phyloP scores from a whole-genome alignment of 2,329 filamentous ascomycete genomes.

The Ceratocystis papillata region DNA sequence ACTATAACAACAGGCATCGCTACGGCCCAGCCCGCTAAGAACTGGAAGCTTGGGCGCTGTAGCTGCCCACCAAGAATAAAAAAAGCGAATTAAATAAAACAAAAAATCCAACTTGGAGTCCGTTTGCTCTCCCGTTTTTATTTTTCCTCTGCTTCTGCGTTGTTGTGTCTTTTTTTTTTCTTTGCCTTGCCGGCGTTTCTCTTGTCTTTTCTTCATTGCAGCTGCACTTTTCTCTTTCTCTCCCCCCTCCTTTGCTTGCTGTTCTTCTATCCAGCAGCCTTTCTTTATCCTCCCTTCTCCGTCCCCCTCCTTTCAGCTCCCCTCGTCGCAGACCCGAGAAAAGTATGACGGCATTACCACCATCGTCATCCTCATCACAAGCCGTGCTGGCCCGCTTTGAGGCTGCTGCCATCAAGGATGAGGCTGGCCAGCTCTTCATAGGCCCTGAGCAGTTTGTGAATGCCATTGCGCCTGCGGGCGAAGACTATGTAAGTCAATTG shows the following conservation, averaged over 20 bases:
- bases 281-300: neutral
- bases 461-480: constrained; percentile 72
- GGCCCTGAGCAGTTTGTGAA: constrained; percentile 78
- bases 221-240: neutral
- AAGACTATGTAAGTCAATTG: constrained; percentile 71
- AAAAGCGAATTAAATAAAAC: neutral
- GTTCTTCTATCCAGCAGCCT: neutral
- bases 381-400: constrained; percentile 56
- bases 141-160: constrained; percentile 15
- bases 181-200: constrained; percentile 10
- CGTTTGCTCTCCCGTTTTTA: constrained; percentile 15
- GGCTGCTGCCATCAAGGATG: constrained; percentile 63
- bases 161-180: constrained; percentile 11
- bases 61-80: neutral
- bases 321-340: neutral
- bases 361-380: constrained; percentile 12
- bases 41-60: neutral
- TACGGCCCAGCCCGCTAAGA: neutral
- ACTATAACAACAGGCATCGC: neutral
- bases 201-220: neutral
- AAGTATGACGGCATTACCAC: constrained; percentile 15
- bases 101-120: constrained; percentile 10
- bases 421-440: constrained; percentile 69
- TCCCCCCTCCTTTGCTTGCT: neutral
- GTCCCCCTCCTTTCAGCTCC: neutral